phyloP scores from a whole-genome alignment of 208 protist genomes.

The Leishmania martiniquensis region DNA sequence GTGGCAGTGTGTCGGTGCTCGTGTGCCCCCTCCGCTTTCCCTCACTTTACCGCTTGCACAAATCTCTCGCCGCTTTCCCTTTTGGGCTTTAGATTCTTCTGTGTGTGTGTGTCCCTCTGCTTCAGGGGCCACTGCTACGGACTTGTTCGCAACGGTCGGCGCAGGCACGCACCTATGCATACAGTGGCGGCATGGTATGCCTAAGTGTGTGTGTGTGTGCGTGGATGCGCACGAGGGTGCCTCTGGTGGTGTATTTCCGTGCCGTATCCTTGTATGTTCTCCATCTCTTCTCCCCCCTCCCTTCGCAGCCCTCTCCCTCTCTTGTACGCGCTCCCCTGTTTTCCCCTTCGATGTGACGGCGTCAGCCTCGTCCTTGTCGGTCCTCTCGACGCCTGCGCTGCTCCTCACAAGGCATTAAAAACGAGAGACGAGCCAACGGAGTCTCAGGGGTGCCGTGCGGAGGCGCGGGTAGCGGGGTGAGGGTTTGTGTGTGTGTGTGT shows the following conservation, averaged over 20 bases:
- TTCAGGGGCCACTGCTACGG: background rate
- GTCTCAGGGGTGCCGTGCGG: background rate
- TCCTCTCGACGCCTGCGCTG: background rate
- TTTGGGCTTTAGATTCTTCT: constrained; percentile 7
- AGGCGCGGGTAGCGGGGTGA: background rate
- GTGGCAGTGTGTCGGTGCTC: background rate
- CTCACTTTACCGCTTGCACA: background rate
- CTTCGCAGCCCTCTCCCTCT: background rate
- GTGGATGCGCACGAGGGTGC: background rate
- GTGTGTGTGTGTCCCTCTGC: background rate
- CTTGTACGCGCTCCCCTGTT: background rate
- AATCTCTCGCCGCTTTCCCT: constrained; percentile 1
- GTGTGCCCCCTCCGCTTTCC: background rate
- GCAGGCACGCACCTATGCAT: background rate
- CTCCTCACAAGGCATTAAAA: background rate
- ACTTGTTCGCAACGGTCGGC: background rate
- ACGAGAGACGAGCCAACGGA: background rate
- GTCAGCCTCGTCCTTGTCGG: background rate
- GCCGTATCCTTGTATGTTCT: background rate
- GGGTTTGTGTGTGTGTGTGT: background rate
- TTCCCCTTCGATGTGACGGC: background rate
- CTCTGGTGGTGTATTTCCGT: background rate
- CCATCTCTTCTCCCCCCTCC: background rate
- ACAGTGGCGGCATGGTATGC: background rate
- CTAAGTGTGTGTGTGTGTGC: constrained; percentile 2